These are phyloP conservation scores for Epithele typhae DNA, from an alignment of 768 basidiomycete species.

Conservation along the genomic window DNA sequence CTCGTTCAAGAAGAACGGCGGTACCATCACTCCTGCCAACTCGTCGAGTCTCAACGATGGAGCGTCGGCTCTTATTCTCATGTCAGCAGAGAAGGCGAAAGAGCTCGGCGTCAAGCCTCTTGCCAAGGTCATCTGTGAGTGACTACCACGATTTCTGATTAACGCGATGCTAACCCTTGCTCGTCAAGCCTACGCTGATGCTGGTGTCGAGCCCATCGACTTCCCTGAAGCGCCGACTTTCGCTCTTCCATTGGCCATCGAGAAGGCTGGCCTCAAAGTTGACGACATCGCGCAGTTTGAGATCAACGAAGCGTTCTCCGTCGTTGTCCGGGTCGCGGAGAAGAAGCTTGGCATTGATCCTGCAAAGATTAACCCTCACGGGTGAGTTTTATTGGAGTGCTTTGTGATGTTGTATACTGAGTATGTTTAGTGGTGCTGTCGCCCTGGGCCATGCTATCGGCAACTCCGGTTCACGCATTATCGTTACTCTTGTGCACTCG, in stretches of 20 bases:
- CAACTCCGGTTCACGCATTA: conserved; percentile 91
- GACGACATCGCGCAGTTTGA: conserved; percentile 91
- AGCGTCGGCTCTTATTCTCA: conserved; percentile 91
- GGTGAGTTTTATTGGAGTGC: conserved; percentile 42
- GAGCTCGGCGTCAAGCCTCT: conserved; percentile 89
- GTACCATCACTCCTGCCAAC: conserved; percentile 94
- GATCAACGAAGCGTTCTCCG: conserved; percentile 97
- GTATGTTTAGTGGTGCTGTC: conserved; percentile 76
- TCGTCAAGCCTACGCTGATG: conserved; percentile 86
- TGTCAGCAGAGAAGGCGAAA: conserved; percentile 89
- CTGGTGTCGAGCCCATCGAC: conserved; percentile 93
- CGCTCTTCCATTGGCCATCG: conserved; percentile 83
- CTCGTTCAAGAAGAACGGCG: conserved; percentile 83
- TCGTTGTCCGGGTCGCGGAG: conserved; percentile 87
- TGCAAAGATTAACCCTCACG: conserved; percentile 86
- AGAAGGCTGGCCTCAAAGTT: conserved; percentile 78
- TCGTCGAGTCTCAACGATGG: conserved; percentile 94
- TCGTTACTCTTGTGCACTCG: conserved; percentile 90
- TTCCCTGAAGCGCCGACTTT: conserved; percentile 95
- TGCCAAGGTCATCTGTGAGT: conserved; percentile 90
- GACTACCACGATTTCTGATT: background rate
- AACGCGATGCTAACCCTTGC: background rate
- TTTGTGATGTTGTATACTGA: no score
- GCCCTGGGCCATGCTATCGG: conserved; percentile 96
- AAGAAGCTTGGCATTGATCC: conserved; percentile 82